Base-by-base conservation (phyloP, 148 eudicot species). In the Amaranthus palmeri region DNA sequence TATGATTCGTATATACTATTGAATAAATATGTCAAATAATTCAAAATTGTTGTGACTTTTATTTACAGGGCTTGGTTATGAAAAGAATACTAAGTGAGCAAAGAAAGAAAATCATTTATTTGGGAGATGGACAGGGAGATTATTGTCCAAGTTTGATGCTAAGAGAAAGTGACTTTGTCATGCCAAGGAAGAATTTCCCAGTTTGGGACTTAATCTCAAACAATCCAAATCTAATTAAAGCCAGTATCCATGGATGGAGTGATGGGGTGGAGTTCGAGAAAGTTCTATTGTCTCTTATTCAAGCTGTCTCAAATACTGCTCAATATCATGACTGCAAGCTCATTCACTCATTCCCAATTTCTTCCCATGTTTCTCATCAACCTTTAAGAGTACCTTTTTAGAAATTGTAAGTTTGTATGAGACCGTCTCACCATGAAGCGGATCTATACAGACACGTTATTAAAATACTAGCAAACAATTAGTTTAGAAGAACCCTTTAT, bases 141-240 rank as follows among this genome's bases (percentile, higher is more conserved):
- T 92, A 85, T 67, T 92, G 97, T 77, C 93, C 97, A 0, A 86
- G 85, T 10, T 83, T 92, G 75, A 86, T 76, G 77, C 87, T 92
- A 12, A 79, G 79, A 56, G 82, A 82, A 40, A 78, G 78, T 10
- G 93, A 92, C 71, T 69, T 73, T 61, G 69, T 85, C 77, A 84
- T 92, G 88, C 96, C 97, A 14, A 88, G 93, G 81, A 92, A 88
- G 74, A 64, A 88, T 59, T 92, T 82, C 75, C 96, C 96, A 0
- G 69, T 87, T 8, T 90, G 93, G 96, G 92, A 90, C 3, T 74
- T 90, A 55, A 92, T 92, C 55, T 80, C 78, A 41, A 48, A 74
- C 55, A 88, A 88, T 44, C 88, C 80, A 1, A 69, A 42, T 1
- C 75, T 79, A 2, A n/a, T 90, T 15, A 77, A 67, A 46, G 86